Evolutionary conservation across 2,329 filamentous ascomycete species (phyloP).

Genomic region (Epichloe coenophiala): DNA sequence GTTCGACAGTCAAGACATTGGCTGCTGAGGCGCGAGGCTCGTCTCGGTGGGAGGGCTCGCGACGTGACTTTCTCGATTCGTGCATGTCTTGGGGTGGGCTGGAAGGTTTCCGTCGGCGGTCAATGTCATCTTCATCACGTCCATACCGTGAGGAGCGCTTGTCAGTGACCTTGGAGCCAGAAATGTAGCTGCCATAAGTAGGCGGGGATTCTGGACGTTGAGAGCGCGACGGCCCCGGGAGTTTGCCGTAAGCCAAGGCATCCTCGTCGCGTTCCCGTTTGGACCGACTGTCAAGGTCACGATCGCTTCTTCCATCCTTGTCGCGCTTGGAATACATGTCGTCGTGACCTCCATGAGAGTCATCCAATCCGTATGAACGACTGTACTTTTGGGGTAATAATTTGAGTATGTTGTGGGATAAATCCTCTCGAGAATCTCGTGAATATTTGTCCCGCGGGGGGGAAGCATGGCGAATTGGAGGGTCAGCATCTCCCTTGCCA

Average conservation of each 20-base stretch:
- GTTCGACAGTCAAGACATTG: conserved; percentile 30
- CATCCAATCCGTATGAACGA: conserved; percentile 18
- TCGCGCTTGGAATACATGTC: conserved; percentile 7
- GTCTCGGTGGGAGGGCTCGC: conserved; percentile 13
- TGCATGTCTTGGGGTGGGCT: conserved; percentile 11
- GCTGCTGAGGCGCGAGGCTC: conserved; percentile 25
- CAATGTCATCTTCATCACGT: conserved; percentile 2
- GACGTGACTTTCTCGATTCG: conserved; percentile 9
- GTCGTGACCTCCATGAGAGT: conserved; percentile 3
- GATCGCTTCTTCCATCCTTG: conserved; percentile 15
- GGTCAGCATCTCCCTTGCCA: conserved; percentile 8
- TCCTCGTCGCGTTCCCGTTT: conserved; percentile 24
- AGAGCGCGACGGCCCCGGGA: conserved; percentile 13
- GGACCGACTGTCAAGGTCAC: conserved; percentile 1
- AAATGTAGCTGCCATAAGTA: conserved; percentile 17
- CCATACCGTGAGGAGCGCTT: conserved; percentile 13
- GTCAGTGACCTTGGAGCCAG: conserved; percentile 9
- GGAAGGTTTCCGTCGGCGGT: background rate
- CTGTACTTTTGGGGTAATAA: conserved; percentile 36
- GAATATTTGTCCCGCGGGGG: conserved; percentile 8
- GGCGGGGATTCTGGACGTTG: conserved; percentile 9
- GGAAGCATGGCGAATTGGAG: conserved; percentile 8
- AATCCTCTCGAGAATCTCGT: conserved; percentile 7
- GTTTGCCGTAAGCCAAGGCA: conserved; percentile 37
- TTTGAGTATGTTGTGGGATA: conserved; percentile 26